phyloP scores from a whole-genome alignment of 257 asterid genomes.

The Solanum dulcamara region DNA sequence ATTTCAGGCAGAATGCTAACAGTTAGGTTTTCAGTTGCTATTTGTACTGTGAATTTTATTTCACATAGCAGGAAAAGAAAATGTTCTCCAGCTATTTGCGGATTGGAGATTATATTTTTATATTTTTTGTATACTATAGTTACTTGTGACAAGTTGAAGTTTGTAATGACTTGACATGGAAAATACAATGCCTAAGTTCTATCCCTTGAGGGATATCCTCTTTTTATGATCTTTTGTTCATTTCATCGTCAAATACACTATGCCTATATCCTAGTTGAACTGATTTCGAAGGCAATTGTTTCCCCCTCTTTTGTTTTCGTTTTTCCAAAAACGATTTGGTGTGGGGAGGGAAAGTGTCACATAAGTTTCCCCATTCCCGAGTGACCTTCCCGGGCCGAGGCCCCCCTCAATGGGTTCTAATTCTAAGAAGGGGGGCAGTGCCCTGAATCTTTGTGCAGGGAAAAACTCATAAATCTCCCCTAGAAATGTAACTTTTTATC shows the following conservation, averaged over 20 bases:
- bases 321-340: too few relatives aligned
- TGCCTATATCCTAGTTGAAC: neutral
- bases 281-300: neutral
- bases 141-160: neutral
- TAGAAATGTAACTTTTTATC: neutral
- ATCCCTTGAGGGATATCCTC: neutral
- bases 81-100: neutral
- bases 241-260: neutral
- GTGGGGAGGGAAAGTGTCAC: too few relatives aligned
- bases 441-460: neutral
- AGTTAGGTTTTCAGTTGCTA: neutral
- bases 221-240: neutral
- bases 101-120: neutral
- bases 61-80: neutral
- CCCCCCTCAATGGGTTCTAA: too few relatives aligned
- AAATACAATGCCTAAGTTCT: neutral
- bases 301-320: too few relatives aligned
- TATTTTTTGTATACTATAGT: neutral
- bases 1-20: slow-evolving; percentile 20
- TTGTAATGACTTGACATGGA: neutral
- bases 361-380: too few relatives aligned
- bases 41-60: neutral
- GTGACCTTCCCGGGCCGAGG: too few relatives aligned
- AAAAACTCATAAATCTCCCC: neutral
- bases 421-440: too few relatives aligned